phyloP scores from a whole-genome alignment of 2,329 filamentous ascomycete species.

The Cyclaneusma minus region DNA sequence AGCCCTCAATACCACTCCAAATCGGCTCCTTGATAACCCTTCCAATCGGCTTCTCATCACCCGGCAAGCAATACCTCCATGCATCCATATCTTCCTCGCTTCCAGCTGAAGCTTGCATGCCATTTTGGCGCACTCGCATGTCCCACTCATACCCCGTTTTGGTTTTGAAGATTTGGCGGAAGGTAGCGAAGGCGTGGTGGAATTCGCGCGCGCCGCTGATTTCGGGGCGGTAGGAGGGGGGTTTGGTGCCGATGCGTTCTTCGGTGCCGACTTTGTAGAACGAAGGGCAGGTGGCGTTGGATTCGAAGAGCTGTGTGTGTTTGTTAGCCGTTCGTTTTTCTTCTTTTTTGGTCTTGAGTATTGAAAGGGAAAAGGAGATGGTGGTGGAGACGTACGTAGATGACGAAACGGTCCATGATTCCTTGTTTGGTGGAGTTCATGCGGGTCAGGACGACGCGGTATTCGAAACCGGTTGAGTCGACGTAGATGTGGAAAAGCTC shows the following conservation, averaged over 20 bases:
- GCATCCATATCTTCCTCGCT: background rate
- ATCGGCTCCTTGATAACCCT: too few species aligned
- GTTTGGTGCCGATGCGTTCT: slow-evolving; percentile 19
- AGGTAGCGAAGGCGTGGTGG: slow-evolving; percentile 28
- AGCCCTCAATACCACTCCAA: background rate
- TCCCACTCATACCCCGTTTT: slow-evolving; percentile 46
- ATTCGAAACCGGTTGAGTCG: slow-evolving; percentile 46
- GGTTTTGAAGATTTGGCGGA: slow-evolving; percentile 38
- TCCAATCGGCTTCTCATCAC: background rate
- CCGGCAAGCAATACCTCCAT: background rate
- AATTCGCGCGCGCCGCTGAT: slow-evolving; percentile 24
- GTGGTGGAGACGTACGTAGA: slow-evolving; percentile 34
- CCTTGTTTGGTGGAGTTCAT: slow-evolving; percentile 26
- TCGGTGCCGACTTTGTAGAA: slow-evolving; percentile 46
- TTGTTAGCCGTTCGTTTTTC: background rate
- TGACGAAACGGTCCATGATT: slow-evolving; percentile 38
- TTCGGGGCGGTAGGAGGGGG: slow-evolving; percentile 20
- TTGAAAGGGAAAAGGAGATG: background rate
- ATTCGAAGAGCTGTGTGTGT: slow-evolving; percentile 48
- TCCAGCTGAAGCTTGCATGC: background rate
- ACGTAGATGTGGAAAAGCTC: slow-evolving; percentile 48
- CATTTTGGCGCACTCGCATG: slow-evolving; percentile 22
- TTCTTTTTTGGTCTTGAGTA: too few species aligned
- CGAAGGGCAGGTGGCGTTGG: slow-evolving; percentile 33
- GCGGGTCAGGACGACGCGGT: slow-evolving; percentile 46